A percentile compares a stretch with the other conserved stretches of the same genome.
Conservation (phyloP, 2,329 filamentous ascomycete species). For the Xylaria sp. region DNA sequence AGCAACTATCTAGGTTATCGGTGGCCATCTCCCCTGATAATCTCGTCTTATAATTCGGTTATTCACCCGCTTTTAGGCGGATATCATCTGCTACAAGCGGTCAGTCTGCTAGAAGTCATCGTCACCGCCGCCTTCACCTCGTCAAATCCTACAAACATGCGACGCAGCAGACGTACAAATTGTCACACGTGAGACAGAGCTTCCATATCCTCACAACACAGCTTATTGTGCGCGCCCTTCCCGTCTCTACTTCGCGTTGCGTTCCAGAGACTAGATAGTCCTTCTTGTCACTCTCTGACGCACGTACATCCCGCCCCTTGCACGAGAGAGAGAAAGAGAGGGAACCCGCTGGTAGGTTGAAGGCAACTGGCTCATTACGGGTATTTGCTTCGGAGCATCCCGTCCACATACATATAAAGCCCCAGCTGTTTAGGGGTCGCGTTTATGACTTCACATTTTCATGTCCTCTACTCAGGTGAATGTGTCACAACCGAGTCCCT, state of each 20-base stretch:
- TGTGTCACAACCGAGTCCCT: conserved; percentile 36
- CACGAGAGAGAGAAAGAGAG: neutral
- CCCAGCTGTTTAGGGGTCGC: neutral
- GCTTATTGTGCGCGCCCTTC: conserved; percentile 1
- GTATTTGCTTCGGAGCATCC: conserved; percentile 1
- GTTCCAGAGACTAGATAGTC: neutral
- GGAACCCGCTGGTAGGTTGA: neutral
- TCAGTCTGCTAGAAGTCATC: neutral
- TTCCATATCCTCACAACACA: neutral
- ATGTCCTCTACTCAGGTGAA: conserved; percentile 48
- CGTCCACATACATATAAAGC: neutral
- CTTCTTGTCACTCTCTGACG: neutral
- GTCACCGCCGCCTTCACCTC: neutral
- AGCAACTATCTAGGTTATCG: neutral
- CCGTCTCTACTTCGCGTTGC: neutral
- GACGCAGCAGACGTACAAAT: conserved; percentile 5
- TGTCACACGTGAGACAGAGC: conserved; percentile 13
- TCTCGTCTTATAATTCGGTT: conserved; percentile 3
- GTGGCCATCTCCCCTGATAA: conserved; percentile 6
- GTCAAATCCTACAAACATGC: conserved; percentile 1
- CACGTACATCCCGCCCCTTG: neutral
- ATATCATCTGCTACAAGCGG: neutral
- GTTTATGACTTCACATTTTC: conserved; percentile 36
- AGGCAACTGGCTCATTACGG: neutral
- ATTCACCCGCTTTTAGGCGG: conserved; percentile 41